Evolutionary conservation across 2,329 filamentous ascomycete species (phyloP), one percentile per base, ranked within the genome.

Genomic region (Cytospora paraplurivora): DNA sequence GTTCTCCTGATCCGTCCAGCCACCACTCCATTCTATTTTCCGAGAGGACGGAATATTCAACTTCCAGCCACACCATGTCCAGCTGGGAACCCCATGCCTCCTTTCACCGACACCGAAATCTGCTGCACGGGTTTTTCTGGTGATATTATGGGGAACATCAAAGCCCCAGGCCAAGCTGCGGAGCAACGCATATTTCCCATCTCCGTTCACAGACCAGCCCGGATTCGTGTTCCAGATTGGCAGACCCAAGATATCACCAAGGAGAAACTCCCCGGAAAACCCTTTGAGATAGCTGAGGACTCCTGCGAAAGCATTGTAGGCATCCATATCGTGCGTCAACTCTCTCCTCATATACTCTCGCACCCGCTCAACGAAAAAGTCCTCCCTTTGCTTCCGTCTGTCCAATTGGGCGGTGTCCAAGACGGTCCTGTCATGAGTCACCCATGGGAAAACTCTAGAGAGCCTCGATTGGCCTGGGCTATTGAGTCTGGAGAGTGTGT

Each of bases 41-140:
- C 51, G 51, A 7, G 38, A 47, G 15, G 58, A 55, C 19, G 51
- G 47, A 15, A 32, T 33, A n/a, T 17, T 41, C 13, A 38, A 33
- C 51, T 61, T 61, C 58, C 58, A 61, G 33, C 58, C 58, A 15
- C 58, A 61, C 58, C 58, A 61, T 17, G 58, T 55, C 58, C 58
- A 61, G 51, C 58, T 61, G 13, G 58, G 58, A 12, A 61, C 44
- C 3, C 17, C 58, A 10, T 33, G 34, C 12, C 58, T 54, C 51
- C 58, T 54, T 15, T 54, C 19, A 38, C 38, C 38, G 11, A 61
- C 51, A 37, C 38, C 38, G 11, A 61, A 50, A 8, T 49, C 58
- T 13, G 51, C 41, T 17, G 8, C 6, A 11, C n/a, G 19, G 10
- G 13, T 34, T 3, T 47, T 32, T 17, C 44, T 32, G 19, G 7